These are phyloP conservation scores for Naganishia antarctica DNA, from an alignment of 768 basidiomycete species.

Conservation along the genomic window DNA sequence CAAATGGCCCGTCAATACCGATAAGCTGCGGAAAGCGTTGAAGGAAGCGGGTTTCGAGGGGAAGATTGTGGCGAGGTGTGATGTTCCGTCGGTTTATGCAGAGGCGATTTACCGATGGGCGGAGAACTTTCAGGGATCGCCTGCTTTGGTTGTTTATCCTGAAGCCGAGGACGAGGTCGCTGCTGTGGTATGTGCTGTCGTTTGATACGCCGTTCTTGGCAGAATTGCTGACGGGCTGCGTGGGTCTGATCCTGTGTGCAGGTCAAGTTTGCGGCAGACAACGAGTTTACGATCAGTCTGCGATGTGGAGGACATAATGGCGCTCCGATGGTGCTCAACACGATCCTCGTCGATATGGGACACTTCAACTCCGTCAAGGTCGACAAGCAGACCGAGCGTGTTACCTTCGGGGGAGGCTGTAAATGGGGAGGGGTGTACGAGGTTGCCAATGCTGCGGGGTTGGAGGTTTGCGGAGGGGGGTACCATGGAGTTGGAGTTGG, in stretches of 20 bases:
- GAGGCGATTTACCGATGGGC: slow-evolving; percentile 6
- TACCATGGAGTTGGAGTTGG: neutral
- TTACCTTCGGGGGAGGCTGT: slow-evolving; percentile 5
- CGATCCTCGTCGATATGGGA: slow-evolving; percentile 16
- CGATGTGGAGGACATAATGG: slow-evolving; percentile 12
- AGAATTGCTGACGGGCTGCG: too few species aligned
- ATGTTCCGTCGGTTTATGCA: neutral
- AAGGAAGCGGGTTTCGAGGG: neutral
- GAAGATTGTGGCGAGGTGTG: slow-evolving; percentile 4
- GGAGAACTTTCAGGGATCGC: slow-evolving; percentile 5
- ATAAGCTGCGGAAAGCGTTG: neutral
- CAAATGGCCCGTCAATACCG: slow-evolving; percentile 12
- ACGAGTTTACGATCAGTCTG: neutral
- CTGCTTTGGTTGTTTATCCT: slow-evolving; percentile 3
- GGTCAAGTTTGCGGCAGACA: slow-evolving; percentile 5
- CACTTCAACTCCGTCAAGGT: slow-evolving; percentile 5
- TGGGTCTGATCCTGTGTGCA: neutral
- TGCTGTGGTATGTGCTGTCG: neutral
- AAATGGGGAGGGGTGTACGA: slow-evolving; percentile 16
- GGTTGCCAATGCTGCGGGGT: neutral
- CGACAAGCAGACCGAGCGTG: neutral
- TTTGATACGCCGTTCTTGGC: neutral
- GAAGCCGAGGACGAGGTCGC: neutral
- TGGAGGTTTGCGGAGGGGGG: neutral
- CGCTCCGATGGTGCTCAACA: neutral